phyloP scores from a whole-genome alignment of 805 yeast genomes.

The Saccharomycopsis fodiens region DNA sequence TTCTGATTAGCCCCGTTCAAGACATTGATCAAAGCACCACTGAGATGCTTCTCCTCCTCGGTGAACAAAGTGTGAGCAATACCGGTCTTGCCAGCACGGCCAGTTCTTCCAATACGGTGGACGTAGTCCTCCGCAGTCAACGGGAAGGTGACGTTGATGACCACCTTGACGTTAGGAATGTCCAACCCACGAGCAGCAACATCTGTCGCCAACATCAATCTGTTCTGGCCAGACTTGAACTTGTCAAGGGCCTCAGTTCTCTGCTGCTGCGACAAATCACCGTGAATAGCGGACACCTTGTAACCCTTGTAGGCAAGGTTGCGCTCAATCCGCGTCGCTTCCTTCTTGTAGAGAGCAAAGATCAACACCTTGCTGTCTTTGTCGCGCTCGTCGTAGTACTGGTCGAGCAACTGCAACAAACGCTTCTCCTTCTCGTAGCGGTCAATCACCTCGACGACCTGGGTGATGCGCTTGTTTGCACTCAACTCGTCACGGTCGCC shows the following conservation, averaged over 20 bases:
- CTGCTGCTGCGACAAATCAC: conserved; percentile 88
- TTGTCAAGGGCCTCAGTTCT: conserved; percentile 80
- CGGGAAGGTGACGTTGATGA: conserved; percentile 92
- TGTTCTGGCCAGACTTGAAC: conserved; percentile 74
- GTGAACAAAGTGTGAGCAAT: conserved; percentile 93
- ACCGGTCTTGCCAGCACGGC: conserved; percentile 95
- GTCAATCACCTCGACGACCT: conserved; percentile 87
- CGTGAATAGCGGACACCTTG: conserved; percentile 88
- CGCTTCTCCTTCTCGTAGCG: conserved; percentile 72
- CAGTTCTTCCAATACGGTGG: conserved; percentile 96
- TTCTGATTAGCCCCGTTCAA: conserved; percentile 90
- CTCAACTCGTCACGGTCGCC: conserved; percentile 92
- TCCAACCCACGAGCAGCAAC: conserved; percentile 98
- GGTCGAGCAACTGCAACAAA: conserved; percentile 60
- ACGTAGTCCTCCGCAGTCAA: conserved; percentile 94
- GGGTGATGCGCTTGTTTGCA: conserved; percentile 92
- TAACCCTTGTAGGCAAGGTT: conserved; percentile 66
- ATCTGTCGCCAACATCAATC: conserved; percentile 87
- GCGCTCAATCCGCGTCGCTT: conserved; percentile 86
- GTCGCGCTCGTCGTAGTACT: conserved; percentile 63
- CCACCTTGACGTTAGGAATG: conserved; percentile 94
- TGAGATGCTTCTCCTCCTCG: conserved; percentile 90
- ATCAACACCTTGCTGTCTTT: conserved; percentile 77
- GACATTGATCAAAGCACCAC: conserved; percentile 90
- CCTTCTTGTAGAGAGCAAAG: conserved; percentile 93